phyloP scores from a whole-genome alignment of 2,329 filamentous ascomycete species.

The Leptographium galeiforme region DNA sequence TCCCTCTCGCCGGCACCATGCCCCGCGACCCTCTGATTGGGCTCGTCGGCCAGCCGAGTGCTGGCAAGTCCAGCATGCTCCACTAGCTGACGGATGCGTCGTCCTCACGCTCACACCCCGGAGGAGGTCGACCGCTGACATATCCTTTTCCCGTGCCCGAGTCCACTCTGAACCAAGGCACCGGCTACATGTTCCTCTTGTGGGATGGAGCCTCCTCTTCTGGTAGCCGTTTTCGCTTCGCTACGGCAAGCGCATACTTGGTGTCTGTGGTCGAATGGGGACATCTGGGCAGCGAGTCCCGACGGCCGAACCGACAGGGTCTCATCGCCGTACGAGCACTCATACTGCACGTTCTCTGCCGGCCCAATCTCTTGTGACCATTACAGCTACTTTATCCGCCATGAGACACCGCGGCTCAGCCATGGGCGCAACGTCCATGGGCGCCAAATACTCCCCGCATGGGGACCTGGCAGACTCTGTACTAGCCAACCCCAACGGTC shows the following conservation, averaged over 20 bases:
- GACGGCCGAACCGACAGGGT: too few species aligned
- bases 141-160: slow-evolving; percentile 20
- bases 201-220: slow-evolving; percentile 29
- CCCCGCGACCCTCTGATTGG: slow-evolving; percentile 91
- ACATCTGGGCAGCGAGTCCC: too few species aligned
- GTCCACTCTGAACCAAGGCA: slow-evolving; percentile 31
- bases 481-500: not conserved
- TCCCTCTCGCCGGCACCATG: slow-evolving; percentile 37
- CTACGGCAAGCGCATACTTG: slow-evolving; percentile 19
- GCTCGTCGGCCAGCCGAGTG: slow-evolving; percentile 82
- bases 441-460: too few species aligned
- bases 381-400: too few species aligned
- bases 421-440: too few species aligned
- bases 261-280: too few species aligned
- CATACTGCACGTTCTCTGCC: too few species aligned
- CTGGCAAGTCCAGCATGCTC: slow-evolving; percentile 57
- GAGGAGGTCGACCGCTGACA: not conserved
- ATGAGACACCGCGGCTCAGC: too few species aligned
- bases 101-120: slow-evolving; percentile 22
- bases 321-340: too few species aligned
- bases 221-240: slow-evolving; percentile 32
- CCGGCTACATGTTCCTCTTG: slow-evolving; percentile 30
- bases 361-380: too few species aligned
- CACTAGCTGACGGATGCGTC: slow-evolving; percentile 89
- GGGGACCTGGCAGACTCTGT: too few species aligned